phyloP scores from a whole-genome alignment of 371 early-diverging fungal species.

The Rhizomucor pusillus region DNA sequence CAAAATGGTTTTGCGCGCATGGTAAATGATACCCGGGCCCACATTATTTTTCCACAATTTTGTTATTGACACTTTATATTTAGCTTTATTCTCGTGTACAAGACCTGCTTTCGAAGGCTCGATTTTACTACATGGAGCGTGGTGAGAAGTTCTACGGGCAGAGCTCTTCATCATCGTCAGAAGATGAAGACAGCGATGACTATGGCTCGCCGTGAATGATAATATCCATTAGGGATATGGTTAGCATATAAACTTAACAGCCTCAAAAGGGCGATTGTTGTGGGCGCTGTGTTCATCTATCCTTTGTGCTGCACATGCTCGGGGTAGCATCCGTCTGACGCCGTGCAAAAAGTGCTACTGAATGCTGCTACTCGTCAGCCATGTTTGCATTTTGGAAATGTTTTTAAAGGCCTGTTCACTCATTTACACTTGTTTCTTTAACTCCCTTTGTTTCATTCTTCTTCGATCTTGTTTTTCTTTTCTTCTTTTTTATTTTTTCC shows the following conservation, averaged over 20 bases:
- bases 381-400: background rate
- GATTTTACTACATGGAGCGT: background rate
- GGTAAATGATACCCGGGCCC: background rate
- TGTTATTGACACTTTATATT: background rate
- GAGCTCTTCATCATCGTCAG: background rate
- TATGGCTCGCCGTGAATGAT: no score
- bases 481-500: background rate
- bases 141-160: background rate
- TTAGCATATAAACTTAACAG: no score
- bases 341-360: background rate
- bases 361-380: constrained; percentile 1
- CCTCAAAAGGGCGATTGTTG: no score
- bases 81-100: background rate
- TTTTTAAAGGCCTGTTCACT: background rate
- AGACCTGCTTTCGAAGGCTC: background rate
- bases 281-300: no score
- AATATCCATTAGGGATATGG: no score
- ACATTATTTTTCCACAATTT: background rate
- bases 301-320: constrained; percentile 11
- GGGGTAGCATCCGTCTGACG: constrained; percentile 10
- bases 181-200: background rate
- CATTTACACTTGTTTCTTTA: constrained; percentile 4
- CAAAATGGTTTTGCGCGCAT: background rate
- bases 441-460: constrained; percentile 5
- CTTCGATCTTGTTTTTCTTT: background rate